Evolutionary conservation across 768 basidiomycete genomes (phyloP).

Genomic region (Russula emetica): DNA sequence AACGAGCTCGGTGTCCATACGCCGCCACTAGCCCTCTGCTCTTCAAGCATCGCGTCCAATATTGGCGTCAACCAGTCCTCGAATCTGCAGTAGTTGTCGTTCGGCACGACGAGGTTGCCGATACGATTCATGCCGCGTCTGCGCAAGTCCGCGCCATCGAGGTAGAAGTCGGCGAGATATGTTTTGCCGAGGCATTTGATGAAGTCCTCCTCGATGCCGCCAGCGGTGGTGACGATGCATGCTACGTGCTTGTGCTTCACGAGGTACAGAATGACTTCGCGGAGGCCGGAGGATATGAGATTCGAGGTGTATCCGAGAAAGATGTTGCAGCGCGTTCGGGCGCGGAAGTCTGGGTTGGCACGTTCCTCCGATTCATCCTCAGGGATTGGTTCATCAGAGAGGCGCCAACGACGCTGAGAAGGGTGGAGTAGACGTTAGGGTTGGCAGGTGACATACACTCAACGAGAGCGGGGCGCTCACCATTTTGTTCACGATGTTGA

Average conservation of each 20-base stretch:
- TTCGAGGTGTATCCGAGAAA: conserved; percentile 99
- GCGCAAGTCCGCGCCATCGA: conserved; percentile 85
- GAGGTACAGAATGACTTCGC: conserved; percentile 87
- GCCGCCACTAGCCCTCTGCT: conserved; percentile 66
- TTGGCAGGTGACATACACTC: background rate
- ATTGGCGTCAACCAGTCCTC: conserved; percentile 99
- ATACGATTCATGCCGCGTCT: conserved; percentile 94
- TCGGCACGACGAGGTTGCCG: conserved; percentile 93
- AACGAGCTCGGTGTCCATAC: conserved; percentile 95
- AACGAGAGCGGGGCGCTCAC: conserved; percentile 40
- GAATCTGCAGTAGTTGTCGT: conserved; percentile 98
- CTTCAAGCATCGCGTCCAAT: conserved; percentile 81
- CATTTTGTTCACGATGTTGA: conserved; percentile 91
- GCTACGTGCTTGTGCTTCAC: conserved; percentile 90
- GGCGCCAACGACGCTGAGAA: conserved; percentile 75
- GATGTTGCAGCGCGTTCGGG: conserved; percentile 73
- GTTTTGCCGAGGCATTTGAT: conserved; percentile 99
- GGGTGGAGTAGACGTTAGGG: background rate
- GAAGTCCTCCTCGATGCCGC: conserved; percentile 98
- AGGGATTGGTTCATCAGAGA: conserved; percentile 75
- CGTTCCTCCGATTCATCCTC: conserved; percentile 70
- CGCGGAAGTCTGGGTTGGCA: conserved; percentile 53
- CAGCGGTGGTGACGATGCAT: conserved; percentile 93
- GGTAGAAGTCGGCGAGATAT: conserved; percentile 87
- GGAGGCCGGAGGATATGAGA: conserved; percentile 93